phyloP scores from a whole-genome alignment of 2,329 filamentous ascomycete genomes.

The Botrytis deweyae region DNA sequence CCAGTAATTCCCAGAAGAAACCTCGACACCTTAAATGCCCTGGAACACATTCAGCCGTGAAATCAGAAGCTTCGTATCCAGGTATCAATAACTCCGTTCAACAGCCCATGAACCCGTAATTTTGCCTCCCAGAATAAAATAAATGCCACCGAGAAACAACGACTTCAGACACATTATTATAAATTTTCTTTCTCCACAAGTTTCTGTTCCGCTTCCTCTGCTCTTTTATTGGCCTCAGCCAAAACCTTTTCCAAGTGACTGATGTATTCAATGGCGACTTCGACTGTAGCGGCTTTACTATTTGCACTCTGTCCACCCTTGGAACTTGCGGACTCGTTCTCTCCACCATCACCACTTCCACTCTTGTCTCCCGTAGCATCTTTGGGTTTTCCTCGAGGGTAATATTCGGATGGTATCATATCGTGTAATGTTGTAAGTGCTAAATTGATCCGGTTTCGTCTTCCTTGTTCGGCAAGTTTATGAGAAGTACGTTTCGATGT shows the following conservation, averaged over 20 bases:
- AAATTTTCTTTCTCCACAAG: slow-evolving; percentile 24
- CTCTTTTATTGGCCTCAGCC: slow-evolving; percentile 60
- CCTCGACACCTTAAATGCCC: not conserved
- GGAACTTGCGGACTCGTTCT: slow-evolving; percentile 47
- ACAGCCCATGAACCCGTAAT: not conserved
- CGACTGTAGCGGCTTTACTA: slow-evolving; percentile 97
- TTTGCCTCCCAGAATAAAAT: not conserved
- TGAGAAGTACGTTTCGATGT: slow-evolving; percentile 97
- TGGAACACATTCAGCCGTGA: not conserved
- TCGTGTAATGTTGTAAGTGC: slow-evolving; percentile 77
- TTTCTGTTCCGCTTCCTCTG: slow-evolving; percentile 43
- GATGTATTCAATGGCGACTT: slow-evolving; percentile 94
- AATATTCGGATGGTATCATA: slow-evolving; percentile 46
- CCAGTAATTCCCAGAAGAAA: not conserved
- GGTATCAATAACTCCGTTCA: slow-evolving; percentile 21
- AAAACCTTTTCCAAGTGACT: slow-evolving; percentile 76
- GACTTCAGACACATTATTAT: slow-evolving; percentile 6
- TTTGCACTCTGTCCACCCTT: slow-evolving; percentile 57
- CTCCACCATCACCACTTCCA: slow-evolving; percentile 47
- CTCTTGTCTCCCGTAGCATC: slow-evolving; percentile 41
- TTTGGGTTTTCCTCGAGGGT: slow-evolving; percentile 57
- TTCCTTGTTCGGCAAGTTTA: slow-evolving; percentile 95
- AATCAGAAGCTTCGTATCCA: slow-evolving; percentile 16
- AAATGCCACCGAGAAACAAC: not conserved
- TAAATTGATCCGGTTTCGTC: slow-evolving; percentile 91